Conservation (phyloP, 2,329 filamentous ascomycete species). For the Hymenoscyphus occultus region DNA sequence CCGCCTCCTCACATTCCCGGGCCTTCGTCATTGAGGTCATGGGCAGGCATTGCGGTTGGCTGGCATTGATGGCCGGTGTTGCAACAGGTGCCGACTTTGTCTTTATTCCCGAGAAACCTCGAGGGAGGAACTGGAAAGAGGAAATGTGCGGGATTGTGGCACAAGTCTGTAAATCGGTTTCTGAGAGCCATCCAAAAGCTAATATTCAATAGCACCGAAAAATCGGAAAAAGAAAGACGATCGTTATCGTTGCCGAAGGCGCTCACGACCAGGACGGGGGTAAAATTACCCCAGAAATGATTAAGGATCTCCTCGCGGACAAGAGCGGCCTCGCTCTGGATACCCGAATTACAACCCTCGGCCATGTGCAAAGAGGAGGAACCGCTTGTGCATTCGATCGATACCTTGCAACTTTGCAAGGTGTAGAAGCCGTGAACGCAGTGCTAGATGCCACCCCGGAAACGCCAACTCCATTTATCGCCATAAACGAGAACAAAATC, state of each 20-base stretch:
- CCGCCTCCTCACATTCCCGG: constrained; percentile 87
- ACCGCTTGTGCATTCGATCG: constrained; percentile 91
- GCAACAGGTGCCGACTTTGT: constrained; percentile 94
- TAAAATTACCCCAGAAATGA: constrained; percentile 75
- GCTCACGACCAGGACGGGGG: constrained; percentile 81
- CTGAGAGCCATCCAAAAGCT: constrained; percentile 1
- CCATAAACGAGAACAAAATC: constrained; percentile 97
- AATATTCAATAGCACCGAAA: constrained; percentile 64
- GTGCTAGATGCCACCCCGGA: constrained; percentile 86
- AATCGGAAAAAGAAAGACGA: constrained; percentile 93
- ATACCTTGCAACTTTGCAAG: constrained; percentile 88
- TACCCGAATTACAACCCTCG: constrained; percentile 90
- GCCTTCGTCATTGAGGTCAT: constrained; percentile 99
- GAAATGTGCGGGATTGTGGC: constrained; percentile 80
- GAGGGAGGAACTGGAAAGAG: constrained; percentile 80
- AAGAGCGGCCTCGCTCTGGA: constrained; percentile 76
- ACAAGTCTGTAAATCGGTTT: constrained; percentile 47
- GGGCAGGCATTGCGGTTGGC: constrained; percentile 96
- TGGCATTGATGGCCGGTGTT: constrained; percentile 93
- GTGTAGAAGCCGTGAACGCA: constrained; percentile 89
- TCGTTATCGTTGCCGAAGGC: constrained; percentile 95
- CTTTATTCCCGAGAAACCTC: constrained; percentile 94
- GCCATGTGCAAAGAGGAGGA: constrained; percentile 95
- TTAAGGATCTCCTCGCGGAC: constrained; percentile 85
- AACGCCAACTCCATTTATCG: constrained; percentile 90